Conservation (phyloP, 225 moss, liverwort and hornwort species). For the Bryum argenteum region DNA sequence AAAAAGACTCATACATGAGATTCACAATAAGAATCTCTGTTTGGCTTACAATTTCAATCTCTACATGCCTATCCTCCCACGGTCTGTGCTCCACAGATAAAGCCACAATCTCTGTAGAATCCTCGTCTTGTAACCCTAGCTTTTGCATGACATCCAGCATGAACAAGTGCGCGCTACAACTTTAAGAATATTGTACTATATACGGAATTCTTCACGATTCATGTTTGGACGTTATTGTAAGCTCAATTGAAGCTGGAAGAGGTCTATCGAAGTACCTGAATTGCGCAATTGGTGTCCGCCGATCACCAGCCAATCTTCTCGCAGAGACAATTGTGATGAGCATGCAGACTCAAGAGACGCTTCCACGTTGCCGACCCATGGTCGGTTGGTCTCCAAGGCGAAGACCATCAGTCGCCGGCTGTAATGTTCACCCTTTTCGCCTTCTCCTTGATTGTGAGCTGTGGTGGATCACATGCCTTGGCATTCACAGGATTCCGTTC, state of each 20-base stretch:
- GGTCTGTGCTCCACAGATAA: background rate
- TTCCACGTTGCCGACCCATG: background rate
- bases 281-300: background rate
- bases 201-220: background rate
- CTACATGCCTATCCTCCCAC: constrained; percentile 3
- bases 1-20: constrained; percentile 7
- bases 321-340: constrained; percentile 8
- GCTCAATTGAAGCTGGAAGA: background rate
- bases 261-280: constrained; percentile 10
- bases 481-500: background rate
- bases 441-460: background rate
- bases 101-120: background rate
- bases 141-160: constrained; percentile 9
- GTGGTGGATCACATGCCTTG: background rate
- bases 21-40: background rate
- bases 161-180: constrained; percentile 2
- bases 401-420: background rate
- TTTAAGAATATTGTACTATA: no score
- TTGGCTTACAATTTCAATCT: background rate
- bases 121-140: background rate
- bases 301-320: constrained; percentile 2
- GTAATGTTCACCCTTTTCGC: no score
- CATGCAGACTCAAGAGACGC: background rate
- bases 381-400: background rate
- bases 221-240: background rate